phyloP scores from a whole-genome alignment of 2,329 filamentous ascomycete genomes.

The Cladosporium sp. region DNA sequence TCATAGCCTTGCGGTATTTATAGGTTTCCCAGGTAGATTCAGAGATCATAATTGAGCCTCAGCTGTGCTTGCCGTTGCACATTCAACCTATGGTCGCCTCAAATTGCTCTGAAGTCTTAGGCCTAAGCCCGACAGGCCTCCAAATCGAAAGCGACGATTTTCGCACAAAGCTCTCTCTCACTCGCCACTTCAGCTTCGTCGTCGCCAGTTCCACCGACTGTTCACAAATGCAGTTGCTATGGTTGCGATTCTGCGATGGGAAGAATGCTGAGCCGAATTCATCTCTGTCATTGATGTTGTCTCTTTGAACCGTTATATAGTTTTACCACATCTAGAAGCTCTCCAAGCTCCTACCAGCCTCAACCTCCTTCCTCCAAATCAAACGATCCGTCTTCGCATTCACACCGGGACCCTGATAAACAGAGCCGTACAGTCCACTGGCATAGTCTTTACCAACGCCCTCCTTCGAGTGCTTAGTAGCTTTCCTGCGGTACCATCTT shows the following conservation, averaged over 20 bases:
- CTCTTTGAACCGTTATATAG: background rate
- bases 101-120: too few species aligned
- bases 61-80: too few species aligned
- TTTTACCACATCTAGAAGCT: background rate
- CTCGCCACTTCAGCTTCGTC: background rate
- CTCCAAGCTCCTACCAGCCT: conserved; percentile 30
- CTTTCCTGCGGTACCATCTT: conserved; percentile 52
- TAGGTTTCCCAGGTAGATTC: too few species aligned
- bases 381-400: conserved; percentile 46
- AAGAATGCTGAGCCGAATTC: too few species aligned
- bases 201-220: background rate
- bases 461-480: conserved; percentile 35
- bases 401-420: conserved; percentile 58
- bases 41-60: too few species aligned
- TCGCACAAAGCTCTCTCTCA: background rate
- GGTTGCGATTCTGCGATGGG: too few species aligned
- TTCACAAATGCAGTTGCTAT: too few species aligned
- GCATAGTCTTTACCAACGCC: conserved; percentile 54
- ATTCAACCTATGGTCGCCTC: too few species aligned
- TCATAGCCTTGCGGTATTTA: too few species aligned
- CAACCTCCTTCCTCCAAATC: conserved; percentile 50
- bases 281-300: too few species aligned
- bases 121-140: background rate
- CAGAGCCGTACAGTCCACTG: conserved; percentile 55
- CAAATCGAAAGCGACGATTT: background rate